These are phyloP conservation scores for Punctularia strigosozonata DNA, from an alignment of 768 basidiomycete species.

Conservation along the genomic window DNA sequence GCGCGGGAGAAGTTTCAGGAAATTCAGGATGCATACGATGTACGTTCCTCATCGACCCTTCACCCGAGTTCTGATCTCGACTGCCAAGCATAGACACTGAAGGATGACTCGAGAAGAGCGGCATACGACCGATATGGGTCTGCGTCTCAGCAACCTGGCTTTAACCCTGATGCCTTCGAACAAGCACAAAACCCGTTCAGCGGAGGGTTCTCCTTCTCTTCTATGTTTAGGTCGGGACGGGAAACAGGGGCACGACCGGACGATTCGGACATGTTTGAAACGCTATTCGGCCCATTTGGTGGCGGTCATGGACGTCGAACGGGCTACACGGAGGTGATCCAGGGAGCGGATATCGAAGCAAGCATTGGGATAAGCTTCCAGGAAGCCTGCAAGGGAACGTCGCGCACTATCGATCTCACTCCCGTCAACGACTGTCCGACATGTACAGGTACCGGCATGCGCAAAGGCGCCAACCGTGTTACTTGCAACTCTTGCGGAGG, in stretches of 20 bases:
- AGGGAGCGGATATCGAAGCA: slow-evolving; percentile 78
- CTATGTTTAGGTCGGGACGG: slow-evolving; percentile 38
- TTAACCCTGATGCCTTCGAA: slow-evolving; percentile 79
- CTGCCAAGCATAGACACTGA: slow-evolving; percentile 50
- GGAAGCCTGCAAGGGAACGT: slow-evolving; percentile 89
- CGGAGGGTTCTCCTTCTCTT: slow-evolving; percentile 45
- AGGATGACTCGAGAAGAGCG: slow-evolving; percentile 88
- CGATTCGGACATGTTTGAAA: slow-evolving; percentile 74
- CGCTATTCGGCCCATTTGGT: slow-evolving; percentile 68
- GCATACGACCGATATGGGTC: slow-evolving; percentile 88
- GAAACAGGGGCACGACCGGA: too few species aligned
- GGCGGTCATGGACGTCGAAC: slow-evolving; percentile 27
- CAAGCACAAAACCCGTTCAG: slow-evolving; percentile 34
- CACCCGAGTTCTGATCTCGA: slow-evolving; percentile 7
- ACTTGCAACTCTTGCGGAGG: slow-evolving; percentile 78
- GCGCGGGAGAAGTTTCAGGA: slow-evolving; percentile 92
- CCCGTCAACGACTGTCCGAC: slow-evolving; percentile 77
- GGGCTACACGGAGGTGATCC: slow-evolving; percentile 29
- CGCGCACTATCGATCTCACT: slow-evolving; percentile 60
- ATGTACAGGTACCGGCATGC: slow-evolving; percentile 82
- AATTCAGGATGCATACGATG: slow-evolving; percentile 96
- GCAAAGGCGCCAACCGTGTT: slow-evolving; percentile 70
- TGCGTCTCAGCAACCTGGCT: slow-evolving; percentile 87
- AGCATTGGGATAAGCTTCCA: slow-evolving; percentile 71
- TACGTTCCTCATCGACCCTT: slow-evolving; percentile 24